Evolutionary conservation across 192 early-diverging fungal genomes (phyloP), one percentile per base, ranked within the genome.

Genomic region (Backusella westeae): DNA sequence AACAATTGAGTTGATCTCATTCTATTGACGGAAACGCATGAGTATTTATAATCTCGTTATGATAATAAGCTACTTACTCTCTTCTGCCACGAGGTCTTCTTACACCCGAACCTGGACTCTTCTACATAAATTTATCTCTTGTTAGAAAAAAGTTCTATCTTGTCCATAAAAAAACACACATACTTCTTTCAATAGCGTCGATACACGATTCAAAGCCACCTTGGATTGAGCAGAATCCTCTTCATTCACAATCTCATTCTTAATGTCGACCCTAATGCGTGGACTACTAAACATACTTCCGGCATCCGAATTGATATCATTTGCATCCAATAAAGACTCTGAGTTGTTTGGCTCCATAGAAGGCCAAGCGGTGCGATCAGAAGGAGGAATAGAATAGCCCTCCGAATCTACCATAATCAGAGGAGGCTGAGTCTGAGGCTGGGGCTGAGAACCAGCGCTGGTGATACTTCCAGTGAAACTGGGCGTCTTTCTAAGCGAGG

Each of bases 341-440:
- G 32, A 12, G 17, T 42, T 70, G 36, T 8, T 34, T 19, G 75
- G 41, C 2, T 76, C 72, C 42, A 76, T 75, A 14, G 36, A 53
- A 8, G 68, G 53, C 81, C 82, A 85, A 29, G 77, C 81, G 35
- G 80, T 72, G 39, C 82, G 75, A 73, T 87, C 85, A 39, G 85
- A 71, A 15, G 86, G 86, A 59, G 85, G 86, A 59, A 89, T 86
- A 7, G 86, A 79, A 71, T 81, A 89, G 9, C 88, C 88, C 39
- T 89, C 86, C 4, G 76, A 76, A 67, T 89, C 88, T 0, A 89
- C 80, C 4, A 80, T 34, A 44, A 78, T 76, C 35, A 73, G 80
- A 44, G 85, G 78, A 78, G 82, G 68, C n/a, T 46, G n/a, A 29
- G 59, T 6, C 32, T 32, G 32, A 32, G 32, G 68, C n/a, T 46